Conservation (phyloP, 2,329 filamentous ascomycete genomes). For the Talaromyces atroroseus region DNA sequence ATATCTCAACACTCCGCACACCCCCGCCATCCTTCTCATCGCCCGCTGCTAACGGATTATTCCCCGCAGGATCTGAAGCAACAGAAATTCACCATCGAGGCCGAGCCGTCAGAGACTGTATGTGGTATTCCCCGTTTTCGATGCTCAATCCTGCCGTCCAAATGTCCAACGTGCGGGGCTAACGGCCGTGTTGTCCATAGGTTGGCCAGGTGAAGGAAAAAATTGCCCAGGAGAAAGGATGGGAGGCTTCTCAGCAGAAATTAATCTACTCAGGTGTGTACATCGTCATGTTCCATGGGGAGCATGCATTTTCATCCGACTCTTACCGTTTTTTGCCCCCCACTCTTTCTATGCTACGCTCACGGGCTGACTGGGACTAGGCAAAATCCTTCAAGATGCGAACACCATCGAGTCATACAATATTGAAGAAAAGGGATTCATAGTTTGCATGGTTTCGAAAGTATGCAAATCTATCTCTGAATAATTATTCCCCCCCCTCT, state of each 20-base stretch:
- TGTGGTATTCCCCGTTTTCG: conserved; percentile 27
- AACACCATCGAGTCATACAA: conserved; percentile 95
- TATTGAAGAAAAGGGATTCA: conserved; percentile 99
- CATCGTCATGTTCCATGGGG: neutral
- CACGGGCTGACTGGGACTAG: conserved; percentile 42
- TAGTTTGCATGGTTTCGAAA: conserved; percentile 98
- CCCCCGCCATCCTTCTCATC: conserved; percentile 11
- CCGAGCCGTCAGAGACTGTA: conserved; percentile 88
- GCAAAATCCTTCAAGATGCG: conserved; percentile 97
- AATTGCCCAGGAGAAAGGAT: conserved; percentile 87
- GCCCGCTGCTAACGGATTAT: conserved; percentile 19
- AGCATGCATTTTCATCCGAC: neutral
- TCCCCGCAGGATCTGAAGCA: conserved; percentile 82
- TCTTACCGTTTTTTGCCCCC: neutral
- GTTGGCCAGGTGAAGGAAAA: conserved; percentile 88
- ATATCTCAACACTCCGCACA: conserved; percentile 19
- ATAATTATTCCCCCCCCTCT: no score
- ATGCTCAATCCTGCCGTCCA: conserved; percentile 9
- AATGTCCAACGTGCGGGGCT: conserved; percentile 28
- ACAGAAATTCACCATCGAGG: conserved; percentile 95
- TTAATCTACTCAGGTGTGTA: conserved; percentile 91
- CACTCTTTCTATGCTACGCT: neutral
- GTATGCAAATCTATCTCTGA: conserved; percentile 44
- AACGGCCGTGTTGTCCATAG: conserved; percentile 44
- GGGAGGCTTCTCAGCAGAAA: conserved; percentile 86